These are phyloP conservation scores for Oryza meyeriana DNA, from an alignment of 176 grass and related monocot genomes.

Conservation along the genomic window DNA sequence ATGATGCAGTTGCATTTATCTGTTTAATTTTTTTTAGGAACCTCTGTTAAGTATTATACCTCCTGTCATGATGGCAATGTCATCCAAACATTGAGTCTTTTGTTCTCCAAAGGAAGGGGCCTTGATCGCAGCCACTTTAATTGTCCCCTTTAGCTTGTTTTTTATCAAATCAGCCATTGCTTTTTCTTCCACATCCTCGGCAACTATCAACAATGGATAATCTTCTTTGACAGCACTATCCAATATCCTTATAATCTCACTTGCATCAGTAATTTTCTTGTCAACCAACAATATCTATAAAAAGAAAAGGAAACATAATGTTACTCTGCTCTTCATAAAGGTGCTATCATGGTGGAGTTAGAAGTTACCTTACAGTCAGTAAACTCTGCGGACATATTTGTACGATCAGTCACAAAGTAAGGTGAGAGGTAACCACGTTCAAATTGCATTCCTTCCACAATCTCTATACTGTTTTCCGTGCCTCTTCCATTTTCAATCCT, in stretches of 20 bases:
- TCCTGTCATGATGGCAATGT: slow-evolving; percentile 87
- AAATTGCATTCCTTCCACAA: slow-evolving; percentile 91
- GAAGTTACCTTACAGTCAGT: slow-evolving; percentile 58
- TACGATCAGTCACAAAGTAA: slow-evolving; percentile 77
- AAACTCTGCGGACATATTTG: slow-evolving; percentile 70
- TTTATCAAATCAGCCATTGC: slow-evolving; percentile 70
- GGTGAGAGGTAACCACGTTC: slow-evolving; percentile 84
- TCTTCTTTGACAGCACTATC: slow-evolving; percentile 79
- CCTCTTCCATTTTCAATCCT: slow-evolving; percentile 79
- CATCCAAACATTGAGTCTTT: slow-evolving; percentile 81
- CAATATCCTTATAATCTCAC: slow-evolving; percentile 78
- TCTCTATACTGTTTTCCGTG: slow-evolving; percentile 64
- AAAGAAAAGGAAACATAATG: slow-evolving; percentile 21
- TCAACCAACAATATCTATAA: slow-evolving; percentile 89
- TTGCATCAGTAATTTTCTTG: slow-evolving; percentile 76
- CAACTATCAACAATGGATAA: slow-evolving; percentile 78
- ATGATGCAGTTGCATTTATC: slow-evolving; percentile 10
- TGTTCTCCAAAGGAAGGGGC: slow-evolving; percentile 86
- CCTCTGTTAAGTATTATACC: slow-evolving; percentile 38
- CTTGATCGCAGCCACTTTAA: slow-evolving; percentile 83
- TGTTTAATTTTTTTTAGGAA: not conserved
- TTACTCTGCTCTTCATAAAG: not conserved
- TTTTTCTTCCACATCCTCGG: slow-evolving; percentile 74
- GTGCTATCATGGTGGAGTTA: not conserved
- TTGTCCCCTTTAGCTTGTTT: slow-evolving; percentile 82